A percentile compares a stretch with the other conserved stretches of the same genome.
Evolutionary conservation across 345 rosid species (phyloP).

Genomic region (Dipteronia sinensis): DNA sequence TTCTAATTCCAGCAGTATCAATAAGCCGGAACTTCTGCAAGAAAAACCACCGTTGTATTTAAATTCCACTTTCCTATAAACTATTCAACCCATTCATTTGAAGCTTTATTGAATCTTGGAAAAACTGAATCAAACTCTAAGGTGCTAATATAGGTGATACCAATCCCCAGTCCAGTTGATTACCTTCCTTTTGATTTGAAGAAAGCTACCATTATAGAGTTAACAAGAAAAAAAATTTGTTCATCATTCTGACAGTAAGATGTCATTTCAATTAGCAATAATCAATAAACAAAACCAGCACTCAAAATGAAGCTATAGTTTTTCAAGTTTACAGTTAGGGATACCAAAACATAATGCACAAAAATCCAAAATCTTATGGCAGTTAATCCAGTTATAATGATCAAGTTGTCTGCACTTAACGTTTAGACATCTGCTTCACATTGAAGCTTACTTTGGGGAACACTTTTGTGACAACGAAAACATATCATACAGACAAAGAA

Average conservation of each 20-base stretch:
- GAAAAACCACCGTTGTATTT: conserved; percentile 20
- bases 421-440: not conserved
- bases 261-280: not conserved
- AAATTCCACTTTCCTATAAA: not conserved
- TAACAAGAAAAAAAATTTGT: not conserved
- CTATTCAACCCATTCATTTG: not conserved
- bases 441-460: not conserved
- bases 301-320: not conserved
- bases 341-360: not conserved
- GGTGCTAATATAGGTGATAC: not conserved
- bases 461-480: not conserved
- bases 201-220: not conserved
- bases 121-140: not conserved
- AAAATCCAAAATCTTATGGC: conserved; percentile 2
- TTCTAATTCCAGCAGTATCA: conserved; percentile 98
- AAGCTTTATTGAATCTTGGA: not conserved
- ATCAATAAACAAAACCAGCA: not conserved
- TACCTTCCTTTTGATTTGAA: not conserved
- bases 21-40: conserved; percentile 87
- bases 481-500: not conserved
- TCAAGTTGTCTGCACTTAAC: not conserved
- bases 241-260: not conserved
- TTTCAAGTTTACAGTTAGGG: not conserved
- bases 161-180: not conserved
- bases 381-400: not conserved